phyloP scores from a whole-genome alignment of 208 protist genomes.

The Herpetomonas samuelpessoai region DNA sequence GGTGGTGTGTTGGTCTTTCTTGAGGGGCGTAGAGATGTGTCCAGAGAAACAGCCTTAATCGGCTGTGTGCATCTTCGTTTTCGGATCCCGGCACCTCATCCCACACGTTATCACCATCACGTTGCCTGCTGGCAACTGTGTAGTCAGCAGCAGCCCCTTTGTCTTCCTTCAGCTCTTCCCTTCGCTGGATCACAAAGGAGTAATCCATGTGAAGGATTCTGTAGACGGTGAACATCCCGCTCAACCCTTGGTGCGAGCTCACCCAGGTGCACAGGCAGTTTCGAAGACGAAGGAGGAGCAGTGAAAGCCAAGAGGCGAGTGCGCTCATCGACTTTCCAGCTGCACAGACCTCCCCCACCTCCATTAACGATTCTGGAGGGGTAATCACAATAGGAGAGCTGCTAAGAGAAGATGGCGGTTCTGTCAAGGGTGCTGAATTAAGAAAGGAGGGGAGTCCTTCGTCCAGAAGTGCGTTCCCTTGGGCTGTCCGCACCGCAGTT shows the following conservation, averaged over 20 bases:
- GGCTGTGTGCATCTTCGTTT: neutral
- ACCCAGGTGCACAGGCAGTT: neutral
- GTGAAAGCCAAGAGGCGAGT: neutral
- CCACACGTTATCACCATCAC: neutral
- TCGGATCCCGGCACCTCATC: too few species aligned
- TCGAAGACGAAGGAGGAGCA: neutral
- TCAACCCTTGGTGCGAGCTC: neutral
- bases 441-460: neutral
- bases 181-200: neutral
- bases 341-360: neutral
- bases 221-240: neutral
- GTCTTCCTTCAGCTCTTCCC: neutral
- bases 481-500: too few species aligned
- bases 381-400: neutral
- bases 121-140: neutral
- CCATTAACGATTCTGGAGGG: neutral
- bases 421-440: neutral
- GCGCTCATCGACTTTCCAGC: too few species aligned
- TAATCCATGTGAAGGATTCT: neutral
- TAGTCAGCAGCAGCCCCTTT: neutral
- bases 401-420: neutral
- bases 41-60: too few species aligned
- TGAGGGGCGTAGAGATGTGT: too few species aligned
- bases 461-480: neutral
- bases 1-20: too few species aligned